Evolutionary conservation across 306 rosid species (phyloP), one percentile per base, ranked within the genome.

Genomic region (Elaeagnus macrophylla): DNA sequence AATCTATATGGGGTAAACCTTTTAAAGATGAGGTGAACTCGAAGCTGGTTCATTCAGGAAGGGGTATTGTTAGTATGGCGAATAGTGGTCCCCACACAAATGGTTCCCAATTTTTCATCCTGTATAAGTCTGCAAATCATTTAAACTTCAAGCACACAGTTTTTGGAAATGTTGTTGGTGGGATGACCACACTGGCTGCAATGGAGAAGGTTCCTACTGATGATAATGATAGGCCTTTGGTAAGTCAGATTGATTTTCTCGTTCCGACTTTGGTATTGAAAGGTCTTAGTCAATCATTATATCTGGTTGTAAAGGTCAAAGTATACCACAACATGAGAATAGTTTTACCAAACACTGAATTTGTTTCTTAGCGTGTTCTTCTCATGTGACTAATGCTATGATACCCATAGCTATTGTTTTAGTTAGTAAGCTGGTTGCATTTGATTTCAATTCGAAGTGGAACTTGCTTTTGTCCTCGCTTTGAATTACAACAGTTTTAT

Each of bases 21-120:
- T 93, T 87, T 66, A 93, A 93, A 16, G 94, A 84, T 75, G 99
- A 93, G 70, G 68, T 82, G 25, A 80, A 93, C 82, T 93, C 99
- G 63, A 93, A 93, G 84, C 68, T 87, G 69, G 53, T 84, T 65
- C 99, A 93, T 79, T 81, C 95, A 43, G 96, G 96, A 39, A 81
- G 96, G 70, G 99, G 96, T 41, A 79, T 87, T 58, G 96, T 93
- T 62, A 93, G 99, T 67, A 87, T 93, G 99, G 96, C 99, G 45
- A 93, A 93, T 67, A 87, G 99, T 77, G 96, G 95, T 2, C 95
- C 96, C 36, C 99, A 93, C 75, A 82, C 89, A 17, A 93, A 93
- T 73, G 99, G 96, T 44, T 93, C 99, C 74, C 96, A 93, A 80
- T 88, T 87, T 70, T 93, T 87, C 60, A 84, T 93, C 76, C 76